A percentile compares a stretch with the other conserved stretches of the same genome.
Conservation (phyloP, 148 eudicot genomes). For the Fagopyrum tataricum region DNA sequence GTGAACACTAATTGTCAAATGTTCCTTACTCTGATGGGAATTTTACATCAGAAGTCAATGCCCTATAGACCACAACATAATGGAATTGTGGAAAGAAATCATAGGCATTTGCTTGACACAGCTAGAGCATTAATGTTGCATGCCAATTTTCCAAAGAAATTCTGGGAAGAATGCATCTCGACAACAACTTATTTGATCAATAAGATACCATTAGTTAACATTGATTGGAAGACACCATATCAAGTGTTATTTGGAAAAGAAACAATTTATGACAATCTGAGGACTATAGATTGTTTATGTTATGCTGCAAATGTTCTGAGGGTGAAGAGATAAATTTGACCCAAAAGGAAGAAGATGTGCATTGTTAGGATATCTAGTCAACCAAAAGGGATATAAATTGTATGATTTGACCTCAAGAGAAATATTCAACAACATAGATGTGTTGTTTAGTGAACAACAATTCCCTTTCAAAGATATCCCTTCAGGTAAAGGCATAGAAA, state of each 20-base stretch:
- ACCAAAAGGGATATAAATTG: not conserved
- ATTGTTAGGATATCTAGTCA: not conserved
- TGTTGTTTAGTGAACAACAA: not conserved
- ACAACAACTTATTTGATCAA: constrained; percentile 1
- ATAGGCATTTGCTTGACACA: not conserved
- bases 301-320: too few species aligned
- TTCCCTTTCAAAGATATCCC: not conserved
- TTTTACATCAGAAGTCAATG: not conserved
- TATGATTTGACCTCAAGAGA: not conserved
- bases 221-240: constrained; percentile 9
- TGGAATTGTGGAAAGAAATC: not conserved
- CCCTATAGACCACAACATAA: not conserved
- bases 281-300: not conserved
- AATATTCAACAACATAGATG: not conserved
- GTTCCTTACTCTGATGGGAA: not conserved
- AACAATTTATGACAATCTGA: not conserved
- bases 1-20: not conserved
- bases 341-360: not conserved
- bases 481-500: not conserved
- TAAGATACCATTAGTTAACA: not conserved
- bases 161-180: constrained; percentile 8
- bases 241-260: not conserved
- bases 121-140: not conserved
- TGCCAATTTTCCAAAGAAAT: not conserved
- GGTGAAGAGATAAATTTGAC: not conserved